These are phyloP conservation scores for Gonium pectorale DNA, from an alignment of 139 green algal species.

Conservation along the genomic window DNA sequence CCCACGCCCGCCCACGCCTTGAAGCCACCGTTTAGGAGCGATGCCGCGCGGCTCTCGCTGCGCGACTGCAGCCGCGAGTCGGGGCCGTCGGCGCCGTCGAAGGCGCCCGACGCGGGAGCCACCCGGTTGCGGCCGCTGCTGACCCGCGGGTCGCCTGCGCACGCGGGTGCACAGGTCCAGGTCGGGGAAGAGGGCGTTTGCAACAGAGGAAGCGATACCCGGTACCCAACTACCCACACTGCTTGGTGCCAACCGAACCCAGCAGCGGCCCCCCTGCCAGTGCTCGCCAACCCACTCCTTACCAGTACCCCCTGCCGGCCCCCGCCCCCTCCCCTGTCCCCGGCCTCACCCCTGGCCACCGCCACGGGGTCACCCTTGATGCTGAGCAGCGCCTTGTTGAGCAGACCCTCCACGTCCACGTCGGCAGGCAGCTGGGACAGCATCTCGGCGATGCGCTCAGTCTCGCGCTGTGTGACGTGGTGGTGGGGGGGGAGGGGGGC, in stretches of 20 bases:
- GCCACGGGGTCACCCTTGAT: conserved; percentile 7
- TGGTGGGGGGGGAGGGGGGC: background rate
- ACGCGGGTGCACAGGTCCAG: background rate
- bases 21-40: too few relatives aligned
- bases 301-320: background rate
- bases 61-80: too few relatives aligned
- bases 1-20: too few relatives aligned
- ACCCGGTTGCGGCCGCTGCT: conserved; percentile 21
- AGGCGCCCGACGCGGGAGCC: background rate
- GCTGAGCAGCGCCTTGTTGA: conserved; percentile 42
- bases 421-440: conserved; percentile 54
- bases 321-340: background rate
- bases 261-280: background rate
- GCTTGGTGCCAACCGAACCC: background rate
- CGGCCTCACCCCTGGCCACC: background rate
- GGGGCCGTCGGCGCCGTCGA: too few relatives aligned
- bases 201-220: background rate
- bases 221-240: background rate
- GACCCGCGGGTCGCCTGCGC: background rate
- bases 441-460: conserved; percentile 46
- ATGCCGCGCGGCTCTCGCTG: too few relatives aligned
- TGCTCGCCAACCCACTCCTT: background rate
- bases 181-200: background rate
- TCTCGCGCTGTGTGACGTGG: conserved; percentile 5
- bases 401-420: conserved; percentile 49